Percentiles rank a stretch among this genome's conserved stretches.
phyloP scores from a whole-genome alignment of 2,329 filamentous ascomycete genomes.

The Pseudocercospora musae region DNA sequence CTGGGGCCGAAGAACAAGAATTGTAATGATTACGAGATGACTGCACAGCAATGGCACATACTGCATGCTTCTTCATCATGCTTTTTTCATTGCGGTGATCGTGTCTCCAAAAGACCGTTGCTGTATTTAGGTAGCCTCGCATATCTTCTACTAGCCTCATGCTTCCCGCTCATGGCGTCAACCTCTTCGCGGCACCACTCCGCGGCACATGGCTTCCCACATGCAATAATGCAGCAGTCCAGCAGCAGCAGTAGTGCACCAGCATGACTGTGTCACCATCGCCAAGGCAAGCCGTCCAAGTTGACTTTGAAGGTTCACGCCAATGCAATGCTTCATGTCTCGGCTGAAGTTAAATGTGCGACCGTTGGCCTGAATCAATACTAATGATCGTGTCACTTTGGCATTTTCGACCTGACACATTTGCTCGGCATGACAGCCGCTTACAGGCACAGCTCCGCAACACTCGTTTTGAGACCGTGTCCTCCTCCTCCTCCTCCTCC shows the following conservation, averaged over 20 bases:
- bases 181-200: not conserved
- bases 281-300: conserved; percentile 17
- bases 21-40: not conserved
- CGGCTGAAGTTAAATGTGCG: conserved; percentile 2
- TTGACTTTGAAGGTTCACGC: conserved; percentile 19
- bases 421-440: not conserved
- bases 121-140: not conserved
- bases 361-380: conserved; percentile 1
- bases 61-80: not conserved
- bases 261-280: not conserved
- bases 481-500: not conserved
- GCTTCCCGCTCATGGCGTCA: conserved; percentile 2
- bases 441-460: not conserved
- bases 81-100: not conserved
- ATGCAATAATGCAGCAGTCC: too few species aligned
- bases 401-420: not conserved
- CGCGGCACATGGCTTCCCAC: not conserved
- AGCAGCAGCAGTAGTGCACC: too few species aligned
- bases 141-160: not conserved
- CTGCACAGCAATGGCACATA: not conserved
- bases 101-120: not conserved
- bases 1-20: not conserved
- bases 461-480: not conserved
- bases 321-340: conserved; percentile 2
- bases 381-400: too few species aligned